Percentiles rank a stretch among this genome's conserved stretches.
These are phyloP conservation scores for Pseudogymnoascus sp. DNA, from an alignment of 2,329 filamentous ascomycete species.

Conservation along the genomic window DNA sequence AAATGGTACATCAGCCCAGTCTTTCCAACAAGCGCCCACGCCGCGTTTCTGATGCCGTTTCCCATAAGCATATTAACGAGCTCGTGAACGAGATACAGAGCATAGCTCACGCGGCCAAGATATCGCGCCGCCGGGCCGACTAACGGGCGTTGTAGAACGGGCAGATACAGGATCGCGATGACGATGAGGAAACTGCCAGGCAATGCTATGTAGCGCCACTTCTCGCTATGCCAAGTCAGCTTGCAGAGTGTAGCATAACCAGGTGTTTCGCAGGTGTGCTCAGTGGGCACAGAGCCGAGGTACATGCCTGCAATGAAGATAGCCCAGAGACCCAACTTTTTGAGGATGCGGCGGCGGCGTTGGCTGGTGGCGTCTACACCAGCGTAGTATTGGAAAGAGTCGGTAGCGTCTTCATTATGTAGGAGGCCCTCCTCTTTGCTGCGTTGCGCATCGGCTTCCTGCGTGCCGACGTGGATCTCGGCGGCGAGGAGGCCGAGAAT, in stretches of 20 bases:
- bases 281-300: constrained; percentile 1
- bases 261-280: background rate
- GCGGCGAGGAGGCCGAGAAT: background rate
- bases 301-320: background rate
- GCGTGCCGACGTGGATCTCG: background rate
- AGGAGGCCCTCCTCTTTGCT: background rate
- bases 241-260: background rate
- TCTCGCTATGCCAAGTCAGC: background rate
- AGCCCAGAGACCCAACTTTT: background rate
- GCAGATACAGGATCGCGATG: background rate
- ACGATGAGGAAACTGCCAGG: background rate
- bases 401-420: background rate
- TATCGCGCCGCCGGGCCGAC: constrained; percentile 36
- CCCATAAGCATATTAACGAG: constrained; percentile 51
- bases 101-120: constrained; percentile 52
- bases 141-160: background rate
- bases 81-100: constrained; percentile 56
- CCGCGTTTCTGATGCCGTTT: constrained; percentile 35
- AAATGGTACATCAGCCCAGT: background rate
- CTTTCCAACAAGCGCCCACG: background rate
- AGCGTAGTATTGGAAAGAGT: background rate
- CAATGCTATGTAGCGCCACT: constrained; percentile 1
- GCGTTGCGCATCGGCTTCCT: background rate
- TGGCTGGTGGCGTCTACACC: background rate
- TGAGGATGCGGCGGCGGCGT: background rate